Evolutionary conservation across 331 rosid species (phyloP), one percentile per base, ranked within the genome.

Genomic region (Quercus tomentella): DNA sequence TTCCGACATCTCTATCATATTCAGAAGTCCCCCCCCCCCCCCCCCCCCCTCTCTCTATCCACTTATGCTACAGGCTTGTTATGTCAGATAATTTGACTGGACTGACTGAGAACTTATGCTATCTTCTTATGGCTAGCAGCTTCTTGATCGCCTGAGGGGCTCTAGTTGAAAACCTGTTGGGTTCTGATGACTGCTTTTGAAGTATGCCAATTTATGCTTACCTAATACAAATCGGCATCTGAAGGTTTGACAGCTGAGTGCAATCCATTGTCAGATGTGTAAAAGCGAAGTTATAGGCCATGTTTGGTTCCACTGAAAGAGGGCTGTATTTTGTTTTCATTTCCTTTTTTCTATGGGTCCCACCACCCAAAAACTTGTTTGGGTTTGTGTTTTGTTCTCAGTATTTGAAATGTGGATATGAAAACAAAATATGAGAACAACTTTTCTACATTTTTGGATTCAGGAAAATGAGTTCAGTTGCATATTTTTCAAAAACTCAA

Each of bases 121-220:
- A 17, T 67, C 72, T 67, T 67, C 52, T 37, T 8, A 67, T 35
- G 52, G 41, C 72, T 33, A 20, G 26, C 72, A 67, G 72, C 72
- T 67, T 67, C 72, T 67, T 35, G 72, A n/a, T 67, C 52, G 28
- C 52, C 72, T 35, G 25, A 67, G 72, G 43, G 70, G 43, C 41
- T 63, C n/a, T 3, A n/a, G 41, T 35, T 67, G 72, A 67, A 31
- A 8, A n/a, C 23, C 18, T 35, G 72, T 10, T 35, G 28, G 25
- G 7, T 67, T 67, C 72, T 67, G 52, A 67, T 4, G 52, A 8
- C 23, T 20, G 52, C 52, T 4, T 23, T 35, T 35, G 26, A 20
- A 67, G 52, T 67, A 65, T 65, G 30, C 70, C 52, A 67, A 18
- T 20, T 4, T 67, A n/a, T n/a, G 28, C 43, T 30, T 65, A 30